phyloP scores from a whole-genome alignment of 192 early-diverging fungal species.

The Obelidium mucronatum region DNA sequence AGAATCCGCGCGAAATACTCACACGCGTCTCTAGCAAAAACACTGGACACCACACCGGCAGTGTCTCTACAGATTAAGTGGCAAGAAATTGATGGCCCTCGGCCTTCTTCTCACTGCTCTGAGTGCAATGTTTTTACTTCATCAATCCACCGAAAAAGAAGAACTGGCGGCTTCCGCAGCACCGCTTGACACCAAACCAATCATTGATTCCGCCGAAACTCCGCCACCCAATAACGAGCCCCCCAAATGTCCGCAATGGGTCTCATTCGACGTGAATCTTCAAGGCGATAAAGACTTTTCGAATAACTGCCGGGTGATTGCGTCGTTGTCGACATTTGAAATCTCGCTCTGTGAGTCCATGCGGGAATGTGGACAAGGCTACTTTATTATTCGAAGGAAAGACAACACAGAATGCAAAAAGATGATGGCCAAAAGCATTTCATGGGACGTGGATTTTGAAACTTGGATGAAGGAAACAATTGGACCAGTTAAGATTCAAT shows the following conservation, averaged over 20 bases:
- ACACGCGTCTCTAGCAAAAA: too few species aligned
- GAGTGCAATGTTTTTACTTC: too few species aligned
- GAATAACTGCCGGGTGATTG: background rate
- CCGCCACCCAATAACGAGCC: background rate
- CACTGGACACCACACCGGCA: too few species aligned
- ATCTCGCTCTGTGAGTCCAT: conserved; percentile 5
- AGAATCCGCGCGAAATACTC: too few species aligned
- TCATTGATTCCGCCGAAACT: too few species aligned
- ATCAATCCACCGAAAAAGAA: too few species aligned
- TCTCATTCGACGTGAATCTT: background rate
- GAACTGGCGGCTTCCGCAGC: background rate
- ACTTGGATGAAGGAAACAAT: conserved; percentile 16
- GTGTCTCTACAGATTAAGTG: too few species aligned
- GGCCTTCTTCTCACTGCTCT: too few species aligned
- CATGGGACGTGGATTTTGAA: background rate
- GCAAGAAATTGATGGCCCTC: too few species aligned
- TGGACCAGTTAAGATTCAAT: conserved; percentile 3
- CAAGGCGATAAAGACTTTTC: conserved; percentile 22
- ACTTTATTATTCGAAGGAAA: conserved; percentile 6
- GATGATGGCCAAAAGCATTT: background rate
- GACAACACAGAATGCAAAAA: background rate
- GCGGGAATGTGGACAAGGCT: conserved; percentile 22
- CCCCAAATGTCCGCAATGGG: conserved; percentile 10
- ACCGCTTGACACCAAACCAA: too few species aligned
- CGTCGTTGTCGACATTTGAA: background rate